Conservation (phyloP, 352 stramenopile species). For the Phytopythium boreale region DNA sequence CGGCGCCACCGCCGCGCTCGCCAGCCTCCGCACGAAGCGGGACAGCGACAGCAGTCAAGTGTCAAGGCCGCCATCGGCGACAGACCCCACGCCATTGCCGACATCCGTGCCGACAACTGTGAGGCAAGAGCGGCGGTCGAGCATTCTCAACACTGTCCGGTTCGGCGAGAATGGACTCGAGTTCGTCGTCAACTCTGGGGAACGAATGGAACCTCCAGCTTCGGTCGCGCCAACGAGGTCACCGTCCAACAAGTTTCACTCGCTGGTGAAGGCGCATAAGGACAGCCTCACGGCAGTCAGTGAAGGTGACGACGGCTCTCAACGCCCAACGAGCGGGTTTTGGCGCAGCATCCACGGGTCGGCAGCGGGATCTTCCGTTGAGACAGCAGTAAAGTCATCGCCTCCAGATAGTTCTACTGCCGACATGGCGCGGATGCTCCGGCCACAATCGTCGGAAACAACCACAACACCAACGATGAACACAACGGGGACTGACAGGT, state of each 20-base stretch:
- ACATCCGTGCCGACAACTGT: not conserved
- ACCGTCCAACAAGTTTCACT: conserved; percentile 9
- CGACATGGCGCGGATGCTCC: not conserved
- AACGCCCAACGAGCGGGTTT: not conserved
- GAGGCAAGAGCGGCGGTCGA: conserved; percentile 18
- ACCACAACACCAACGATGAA: not conserved
- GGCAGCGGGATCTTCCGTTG: not conserved
- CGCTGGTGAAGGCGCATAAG: not conserved
- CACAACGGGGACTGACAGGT: not conserved
- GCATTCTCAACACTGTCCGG: conserved; percentile 23
- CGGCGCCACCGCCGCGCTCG: not conserved
- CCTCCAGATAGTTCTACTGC: not conserved
- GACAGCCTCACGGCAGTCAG: not conserved
- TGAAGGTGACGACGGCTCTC: not conserved
- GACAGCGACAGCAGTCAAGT: not conserved
- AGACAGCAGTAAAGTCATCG: not conserved
- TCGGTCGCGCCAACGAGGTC: conserved; percentile 2
- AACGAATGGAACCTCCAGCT: not conserved
- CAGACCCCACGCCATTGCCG: not conserved
- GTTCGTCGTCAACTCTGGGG: conserved; percentile 4
- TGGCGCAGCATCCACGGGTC: not conserved
- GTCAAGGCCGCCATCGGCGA: not conserved
- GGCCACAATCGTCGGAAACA: not conserved
- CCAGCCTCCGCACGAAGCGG: not conserved
- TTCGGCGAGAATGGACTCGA: conserved; percentile 18